These are phyloP conservation scores for Hydrangea macrophylla DNA, from an alignment of 148 eudicot genomes.

Conservation along the genomic window DNA sequence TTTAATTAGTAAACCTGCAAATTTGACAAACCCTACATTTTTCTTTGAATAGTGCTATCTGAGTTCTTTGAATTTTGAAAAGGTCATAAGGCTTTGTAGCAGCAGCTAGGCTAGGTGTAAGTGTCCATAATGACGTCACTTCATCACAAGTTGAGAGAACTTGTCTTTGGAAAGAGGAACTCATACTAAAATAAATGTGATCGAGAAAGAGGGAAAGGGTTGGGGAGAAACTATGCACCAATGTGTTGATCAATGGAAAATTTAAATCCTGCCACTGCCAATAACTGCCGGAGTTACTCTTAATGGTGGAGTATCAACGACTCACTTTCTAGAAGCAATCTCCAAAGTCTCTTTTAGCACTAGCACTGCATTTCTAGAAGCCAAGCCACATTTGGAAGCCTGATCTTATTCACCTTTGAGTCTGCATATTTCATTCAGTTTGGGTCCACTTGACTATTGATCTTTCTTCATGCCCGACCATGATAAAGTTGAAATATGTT, in stretches of 20 bases:
- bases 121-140: background rate
- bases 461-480: no score
- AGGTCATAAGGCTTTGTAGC: background rate
- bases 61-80: background rate
- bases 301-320: background rate
- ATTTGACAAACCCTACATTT: slow-evolving; percentile 5
- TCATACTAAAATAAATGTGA: background rate
- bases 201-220: background rate
- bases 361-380: background rate
- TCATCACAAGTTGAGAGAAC: background rate
- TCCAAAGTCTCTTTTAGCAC: background rate
- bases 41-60: no score
- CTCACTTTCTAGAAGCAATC: background rate
- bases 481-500: background rate
- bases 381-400: background rate
- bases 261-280: background rate
- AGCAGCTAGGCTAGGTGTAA: background rate
- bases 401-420: background rate
- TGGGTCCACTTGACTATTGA: background rate
- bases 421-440: background rate
- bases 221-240: background rate
- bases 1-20: background rate
- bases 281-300: background rate
- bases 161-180: background rate
- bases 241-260: background rate